Percentiles rank a stretch among this genome's conserved stretches.
phyloP scores from a whole-genome alignment of 768 basidiomycete genomes.

The Mycena pura region DNA sequence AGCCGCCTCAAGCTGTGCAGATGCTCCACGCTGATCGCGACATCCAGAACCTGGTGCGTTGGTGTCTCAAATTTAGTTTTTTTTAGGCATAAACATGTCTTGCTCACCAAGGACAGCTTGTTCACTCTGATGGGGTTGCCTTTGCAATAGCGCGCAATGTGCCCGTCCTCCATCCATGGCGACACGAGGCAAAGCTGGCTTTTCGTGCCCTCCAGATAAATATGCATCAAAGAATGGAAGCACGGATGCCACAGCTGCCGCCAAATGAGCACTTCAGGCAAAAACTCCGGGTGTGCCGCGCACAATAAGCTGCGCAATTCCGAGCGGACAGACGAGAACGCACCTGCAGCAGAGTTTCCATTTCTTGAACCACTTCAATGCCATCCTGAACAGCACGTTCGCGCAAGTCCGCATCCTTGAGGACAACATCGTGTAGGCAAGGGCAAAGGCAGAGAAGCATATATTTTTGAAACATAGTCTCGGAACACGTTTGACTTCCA shows the following conservation, averaged over 20 bases:
- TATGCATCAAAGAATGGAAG: conserved; percentile 39
- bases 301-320: no score
- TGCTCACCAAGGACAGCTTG: conserved; percentile 39
- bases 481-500: conserved; percentile 83
- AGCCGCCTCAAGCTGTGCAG: conserved; percentile 32
- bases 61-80: not conserved
- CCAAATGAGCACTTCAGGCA: conserved; percentile 32
- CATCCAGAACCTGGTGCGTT: conserved; percentile 30
- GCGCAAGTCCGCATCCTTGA: conserved; percentile 85
- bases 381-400: conserved; percentile 75
- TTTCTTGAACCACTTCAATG: conserved; percentile 86
- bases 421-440: conserved; percentile 91
- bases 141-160: conserved; percentile 36
- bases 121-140: conserved; percentile 25
- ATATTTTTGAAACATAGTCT: conserved; percentile 96
- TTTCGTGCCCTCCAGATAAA: conserved; percentile 15
- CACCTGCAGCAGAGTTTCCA: conserved; percentile 45
- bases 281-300: no score
- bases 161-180: conserved; percentile 45
- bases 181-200: conserved; percentile 40
- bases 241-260: conserved; percentile 38
- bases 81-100: conserved; percentile 1
- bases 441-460: conserved; percentile 91
- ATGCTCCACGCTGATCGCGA: conserved; percentile 34
- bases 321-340: no score